Evolutionary conservation across 2,329 filamentous ascomycete species (phyloP).

Genomic region (Pyrenophora seminiperda): DNA sequence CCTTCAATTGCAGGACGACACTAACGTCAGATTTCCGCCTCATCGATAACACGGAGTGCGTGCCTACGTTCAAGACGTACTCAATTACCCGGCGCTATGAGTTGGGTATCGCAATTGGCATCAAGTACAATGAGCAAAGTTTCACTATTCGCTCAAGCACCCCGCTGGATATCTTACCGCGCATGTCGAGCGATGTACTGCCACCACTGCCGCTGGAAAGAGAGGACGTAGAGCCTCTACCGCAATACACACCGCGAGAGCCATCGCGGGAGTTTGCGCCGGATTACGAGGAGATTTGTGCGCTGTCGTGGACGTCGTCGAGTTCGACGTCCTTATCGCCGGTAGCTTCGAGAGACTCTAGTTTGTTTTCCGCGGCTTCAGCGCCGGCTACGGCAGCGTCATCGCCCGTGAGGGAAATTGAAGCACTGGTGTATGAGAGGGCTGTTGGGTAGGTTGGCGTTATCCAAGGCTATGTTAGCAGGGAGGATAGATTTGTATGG

Average conservation of each 20-base stretch:
- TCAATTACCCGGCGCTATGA: conserved; percentile 40
- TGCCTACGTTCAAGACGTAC: conserved; percentile 45
- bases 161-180: conserved; percentile 40
- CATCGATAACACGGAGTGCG: conserved; percentile 40
- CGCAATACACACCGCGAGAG: conserved; percentile 37
- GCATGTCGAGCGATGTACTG: conserved; percentile 19
- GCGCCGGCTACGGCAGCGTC: conserved; percentile 12
- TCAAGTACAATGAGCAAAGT: conserved; percentile 33
- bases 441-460: neutral
- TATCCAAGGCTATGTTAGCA: neutral
- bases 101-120: conserved; percentile 33
- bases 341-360: conserved; percentile 22
- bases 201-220: conserved; percentile 15
- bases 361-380: conserved; percentile 18
- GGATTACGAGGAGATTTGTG: conserved; percentile 38
- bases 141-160: conserved; percentile 36
- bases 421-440: conserved; percentile 9
- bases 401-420: conserved; percentile 19
- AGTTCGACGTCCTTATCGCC: conserved; percentile 14
- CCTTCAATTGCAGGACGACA: conserved; percentile 25
- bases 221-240: conserved; percentile 38
- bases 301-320: conserved; percentile 25
- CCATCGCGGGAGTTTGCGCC: conserved; percentile 38
- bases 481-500: neutral
- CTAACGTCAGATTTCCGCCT: conserved; percentile 42